Evolutionary conservation across 2,329 filamentous ascomycete genomes (phyloP).

Genomic region (Talaromyces sp.): DNA sequence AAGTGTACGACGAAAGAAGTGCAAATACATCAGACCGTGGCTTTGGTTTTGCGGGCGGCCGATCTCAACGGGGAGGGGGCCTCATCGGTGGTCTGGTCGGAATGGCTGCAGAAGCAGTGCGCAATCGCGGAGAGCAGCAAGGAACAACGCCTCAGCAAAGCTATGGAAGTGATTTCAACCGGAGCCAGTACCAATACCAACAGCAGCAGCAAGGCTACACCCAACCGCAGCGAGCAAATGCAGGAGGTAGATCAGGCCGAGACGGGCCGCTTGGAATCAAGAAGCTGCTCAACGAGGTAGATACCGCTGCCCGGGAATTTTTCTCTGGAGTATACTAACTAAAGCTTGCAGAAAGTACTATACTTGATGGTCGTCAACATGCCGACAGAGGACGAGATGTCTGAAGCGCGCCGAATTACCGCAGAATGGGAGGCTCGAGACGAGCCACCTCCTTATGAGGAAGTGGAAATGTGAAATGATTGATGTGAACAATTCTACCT

Average conservation of each 20-base stretch:
- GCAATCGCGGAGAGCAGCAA: not conserved
- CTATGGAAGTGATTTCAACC: not conserved
- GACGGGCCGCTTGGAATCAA: not conserved
- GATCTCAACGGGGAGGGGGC: not conserved
- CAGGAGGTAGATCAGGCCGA: not conserved
- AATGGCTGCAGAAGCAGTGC: slow-evolving; percentile 1
- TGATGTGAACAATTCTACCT: not conserved
- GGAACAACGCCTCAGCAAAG: not conserved
- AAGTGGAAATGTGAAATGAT: not conserved
- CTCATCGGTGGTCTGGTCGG: not conserved
- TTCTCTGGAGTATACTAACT: not conserved
- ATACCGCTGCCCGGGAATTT: not conserved
- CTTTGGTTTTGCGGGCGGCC: not conserved
- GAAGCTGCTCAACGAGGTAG: not conserved
- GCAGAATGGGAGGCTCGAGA: not conserved
- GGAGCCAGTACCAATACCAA: not conserved
- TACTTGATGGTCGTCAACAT: slow-evolving; percentile 50
- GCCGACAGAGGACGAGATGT: slow-evolving; percentile 41
- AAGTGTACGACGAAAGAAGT: not conserved
- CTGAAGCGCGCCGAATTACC: not conserved
- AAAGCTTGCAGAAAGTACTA: slow-evolving; percentile 34
- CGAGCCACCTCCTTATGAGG: not conserved
- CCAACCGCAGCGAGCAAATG: not conserved
- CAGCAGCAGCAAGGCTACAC: not conserved
- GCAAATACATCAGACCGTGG: not conserved